Base-by-base conservation (phyloP, 2,329 filamentous ascomycete species). In the Ceratocystis huliohia region DNA sequence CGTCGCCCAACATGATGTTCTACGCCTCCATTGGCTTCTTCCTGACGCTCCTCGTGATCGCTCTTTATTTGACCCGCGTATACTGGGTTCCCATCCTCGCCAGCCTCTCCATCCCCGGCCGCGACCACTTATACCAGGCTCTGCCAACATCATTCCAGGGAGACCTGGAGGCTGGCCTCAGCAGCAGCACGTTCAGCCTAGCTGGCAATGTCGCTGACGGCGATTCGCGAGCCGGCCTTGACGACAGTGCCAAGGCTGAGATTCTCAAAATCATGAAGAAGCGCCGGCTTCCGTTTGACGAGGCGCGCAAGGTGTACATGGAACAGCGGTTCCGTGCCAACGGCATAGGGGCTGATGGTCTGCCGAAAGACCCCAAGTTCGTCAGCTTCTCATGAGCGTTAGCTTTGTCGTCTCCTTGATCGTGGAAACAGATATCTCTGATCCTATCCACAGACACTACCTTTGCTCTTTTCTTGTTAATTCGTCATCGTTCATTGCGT, bases 241-340 rank as follows among this genome's bases (percentile, higher is more conserved):
- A 97, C 74, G 85, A 88, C 70, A 79, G 78, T 61, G 88, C 84
- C 66, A 97, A 97, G 80, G 78, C 81, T 48, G 90, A 96, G 75
- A 86, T 99, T 53, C 82, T 91, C 72, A 83, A 83, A 71, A 92
- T 99, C 71, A 99, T 99, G 94, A 93, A 91, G 82, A 86, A 82
- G 74, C 82, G 86, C 70, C 82, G 86, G 67, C 83, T 97, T 70
- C 83, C 81, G 68, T 99, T 99, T 74, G 93, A 99, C 76, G 91
- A 96, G 78, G 94, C 93, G 48, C 83, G 94, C 71, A 83, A 89
- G 72, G 82, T 91, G 59, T 95, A 89, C 74, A 94, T 91, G 77
- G 88, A 96, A 78, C 85, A 88, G 72, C 81, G 86, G 67, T 96
- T 99, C 77, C 85, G 85, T 74, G 91, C 86, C 74, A 90, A 96